Evolutionary conservation across 225 moss, liverwort and hornwort genomes (phyloP).

Genomic region (Pseudisothecium myosuroides): DNA sequence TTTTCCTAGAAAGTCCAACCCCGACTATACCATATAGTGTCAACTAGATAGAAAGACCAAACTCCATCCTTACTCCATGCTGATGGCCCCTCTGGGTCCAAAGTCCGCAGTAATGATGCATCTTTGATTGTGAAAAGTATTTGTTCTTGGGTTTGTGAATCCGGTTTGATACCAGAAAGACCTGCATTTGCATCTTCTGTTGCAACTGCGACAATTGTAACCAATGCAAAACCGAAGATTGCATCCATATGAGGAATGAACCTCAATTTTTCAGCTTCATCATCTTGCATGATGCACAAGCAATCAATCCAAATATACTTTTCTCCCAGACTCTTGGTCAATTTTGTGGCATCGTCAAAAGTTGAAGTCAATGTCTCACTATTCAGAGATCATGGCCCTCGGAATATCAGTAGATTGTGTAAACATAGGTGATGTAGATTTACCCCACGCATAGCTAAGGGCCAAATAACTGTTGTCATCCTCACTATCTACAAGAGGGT

Average conservation of each 20-base stretch:
- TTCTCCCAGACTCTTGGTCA: not conserved
- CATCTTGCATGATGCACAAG: not conserved
- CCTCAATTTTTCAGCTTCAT: not conserved
- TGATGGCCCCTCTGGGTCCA: not conserved
- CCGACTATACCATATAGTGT: not conserved
- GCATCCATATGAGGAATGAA: not conserved
- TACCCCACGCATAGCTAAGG: not conserved
- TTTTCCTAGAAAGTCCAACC: not conserved
- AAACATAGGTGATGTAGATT: not conserved
- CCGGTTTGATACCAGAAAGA: not conserved
- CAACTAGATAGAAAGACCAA: not conserved
- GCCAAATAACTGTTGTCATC: not conserved
- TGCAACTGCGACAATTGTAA: not conserved
- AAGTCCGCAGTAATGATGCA: not conserved
- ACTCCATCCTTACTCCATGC: not conserved
- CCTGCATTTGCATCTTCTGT: not conserved
- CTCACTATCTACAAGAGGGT: not conserved
- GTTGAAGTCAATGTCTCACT: not conserved
- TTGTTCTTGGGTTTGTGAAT: not conserved
- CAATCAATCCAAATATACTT: not conserved
- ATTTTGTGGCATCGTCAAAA: not conserved
- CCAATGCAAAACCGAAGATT: not conserved
- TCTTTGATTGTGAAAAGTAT: not conserved
- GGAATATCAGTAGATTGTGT: not conserved
- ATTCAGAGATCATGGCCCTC: not conserved